Evolutionary conservation across 441 rosid genomes (phyloP).

Genomic region (Populus trichocarpa): DNA sequence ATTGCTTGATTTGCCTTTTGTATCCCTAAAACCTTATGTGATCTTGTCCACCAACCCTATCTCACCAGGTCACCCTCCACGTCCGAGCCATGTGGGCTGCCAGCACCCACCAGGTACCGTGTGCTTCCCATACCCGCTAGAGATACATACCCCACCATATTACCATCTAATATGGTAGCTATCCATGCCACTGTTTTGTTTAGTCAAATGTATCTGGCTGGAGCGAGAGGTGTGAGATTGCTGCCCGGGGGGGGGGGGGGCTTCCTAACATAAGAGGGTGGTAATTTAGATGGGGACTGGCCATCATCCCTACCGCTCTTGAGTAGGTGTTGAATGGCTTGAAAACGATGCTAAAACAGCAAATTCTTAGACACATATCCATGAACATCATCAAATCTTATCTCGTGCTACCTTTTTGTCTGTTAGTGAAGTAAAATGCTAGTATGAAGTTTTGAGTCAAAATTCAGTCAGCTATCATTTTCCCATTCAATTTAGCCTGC

Average conservation of each 20-base stretch:
- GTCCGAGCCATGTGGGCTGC: conserved; percentile 8
- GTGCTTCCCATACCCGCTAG: conserved; percentile 1
- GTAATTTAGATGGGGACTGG: conserved; percentile 5
- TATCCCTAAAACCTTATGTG: background rate
- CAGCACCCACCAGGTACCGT: conserved; percentile 5
- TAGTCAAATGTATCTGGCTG: conserved; percentile 2
- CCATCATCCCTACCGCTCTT: background rate
- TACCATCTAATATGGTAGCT: background rate
- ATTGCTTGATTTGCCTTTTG: background rate
- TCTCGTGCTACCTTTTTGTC: conserved; percentile 2
- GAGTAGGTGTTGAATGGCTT: conserved; percentile 3
- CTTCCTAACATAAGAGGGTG: conserved; percentile 5
- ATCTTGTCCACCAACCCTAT: background rate
- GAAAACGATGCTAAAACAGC: conserved; percentile 23
- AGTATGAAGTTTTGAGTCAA: background rate
- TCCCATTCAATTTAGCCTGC: background rate
- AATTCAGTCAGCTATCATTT: background rate
- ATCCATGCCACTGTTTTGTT: background rate
- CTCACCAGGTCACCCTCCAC: background rate
- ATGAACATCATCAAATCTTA: background rate
- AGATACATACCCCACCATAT: conserved; percentile 3
- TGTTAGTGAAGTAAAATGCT: background rate
- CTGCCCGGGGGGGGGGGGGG: conserved; percentile 1
- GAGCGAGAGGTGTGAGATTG: background rate
- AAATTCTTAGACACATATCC: background rate